Conservation (phyloP, 2,329 filamentous ascomycete species). For the Claviceps pazoutovae region DNA sequence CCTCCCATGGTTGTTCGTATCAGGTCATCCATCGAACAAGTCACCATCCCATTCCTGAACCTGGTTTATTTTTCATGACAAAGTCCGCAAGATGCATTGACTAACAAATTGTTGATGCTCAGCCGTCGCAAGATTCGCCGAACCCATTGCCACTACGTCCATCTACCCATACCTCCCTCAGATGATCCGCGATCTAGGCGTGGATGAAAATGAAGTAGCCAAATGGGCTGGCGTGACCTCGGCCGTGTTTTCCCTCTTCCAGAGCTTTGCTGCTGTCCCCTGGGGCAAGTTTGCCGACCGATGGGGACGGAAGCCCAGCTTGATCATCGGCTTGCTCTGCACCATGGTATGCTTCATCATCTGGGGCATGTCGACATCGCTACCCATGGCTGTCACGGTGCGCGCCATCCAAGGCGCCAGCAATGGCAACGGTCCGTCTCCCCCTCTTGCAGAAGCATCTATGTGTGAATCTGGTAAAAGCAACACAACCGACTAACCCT, state of each 20-base stretch:
- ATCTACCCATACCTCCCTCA: constrained; percentile 60
- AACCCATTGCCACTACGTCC: constrained; percentile 59
- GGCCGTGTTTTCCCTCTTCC: constrained; percentile 57
- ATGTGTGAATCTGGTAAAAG: neutral
- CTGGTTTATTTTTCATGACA: too few species aligned
- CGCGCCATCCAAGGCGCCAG: constrained; percentile 68
- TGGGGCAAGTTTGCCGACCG: constrained; percentile 69
- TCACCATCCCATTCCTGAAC: neutral
- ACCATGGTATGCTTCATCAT: constrained; percentile 72
- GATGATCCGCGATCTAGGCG: constrained; percentile 70
- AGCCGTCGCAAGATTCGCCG: constrained; percentile 69
- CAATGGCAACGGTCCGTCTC: constrained; percentile 61
- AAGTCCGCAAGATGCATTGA: neutral
- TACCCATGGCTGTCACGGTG: constrained; percentile 66
- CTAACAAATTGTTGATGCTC: constrained; percentile 1
- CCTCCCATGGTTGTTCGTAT: neutral
- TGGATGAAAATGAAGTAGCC: constrained; percentile 57
- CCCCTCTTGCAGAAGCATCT: neutral
- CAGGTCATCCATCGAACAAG: neutral
- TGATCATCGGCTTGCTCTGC: constrained; percentile 57
- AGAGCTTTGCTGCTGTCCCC: constrained; percentile 56
- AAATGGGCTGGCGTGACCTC: constrained; percentile 69
- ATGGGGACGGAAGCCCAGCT: constrained; percentile 69
- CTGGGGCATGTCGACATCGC: constrained; percentile 70
- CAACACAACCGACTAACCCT: neutral